Evolutionary conservation across 2,329 filamentous ascomycete species (phyloP).

Genomic region (Fusarium oligoseptatum): DNA sequence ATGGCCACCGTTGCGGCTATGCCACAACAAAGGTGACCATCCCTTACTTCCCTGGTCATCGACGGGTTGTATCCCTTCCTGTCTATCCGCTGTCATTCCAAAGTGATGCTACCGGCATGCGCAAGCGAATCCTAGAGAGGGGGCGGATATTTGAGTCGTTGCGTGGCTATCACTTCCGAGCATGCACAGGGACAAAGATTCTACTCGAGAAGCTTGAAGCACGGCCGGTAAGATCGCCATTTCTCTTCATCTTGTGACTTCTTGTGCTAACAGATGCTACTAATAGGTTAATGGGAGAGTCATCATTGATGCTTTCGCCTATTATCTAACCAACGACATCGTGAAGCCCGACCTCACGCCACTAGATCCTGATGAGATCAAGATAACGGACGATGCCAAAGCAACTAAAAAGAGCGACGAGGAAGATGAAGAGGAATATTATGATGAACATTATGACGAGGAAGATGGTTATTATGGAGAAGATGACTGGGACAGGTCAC

Average conservation of each 20-base stretch:
- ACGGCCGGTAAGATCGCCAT: conserved; percentile 35
- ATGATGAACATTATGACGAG: neutral
- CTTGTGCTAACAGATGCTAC: neutral
- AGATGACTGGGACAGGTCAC: neutral
- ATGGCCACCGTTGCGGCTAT: conserved; percentile 50
- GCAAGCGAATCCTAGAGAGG: conserved; percentile 43
- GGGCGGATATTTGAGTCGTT: conserved; percentile 51
- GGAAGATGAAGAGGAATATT: neutral
- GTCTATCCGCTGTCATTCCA: conserved; percentile 49
- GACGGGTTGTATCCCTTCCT: conserved; percentile 45
- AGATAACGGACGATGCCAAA: neutral
- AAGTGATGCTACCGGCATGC: conserved; percentile 41
- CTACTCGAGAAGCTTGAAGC: conserved; percentile 45
- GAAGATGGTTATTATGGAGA: neutral
- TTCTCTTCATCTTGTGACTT: too few species aligned
- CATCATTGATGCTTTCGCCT: conserved; percentile 53
- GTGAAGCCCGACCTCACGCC: conserved; percentile 46
- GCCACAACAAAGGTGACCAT: conserved; percentile 42
- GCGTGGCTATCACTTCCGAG: conserved; percentile 51
- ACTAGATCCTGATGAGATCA: neutral
- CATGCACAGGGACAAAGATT: conserved; percentile 48
- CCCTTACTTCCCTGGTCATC: conserved; percentile 43
- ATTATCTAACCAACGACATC: conserved; percentile 49
- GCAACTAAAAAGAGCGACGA: neutral
- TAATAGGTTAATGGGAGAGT: conserved; percentile 46